phyloP scores from a whole-genome alignment of 179 eudicot genomes.

The Monotropa hypopitys region DNA sequence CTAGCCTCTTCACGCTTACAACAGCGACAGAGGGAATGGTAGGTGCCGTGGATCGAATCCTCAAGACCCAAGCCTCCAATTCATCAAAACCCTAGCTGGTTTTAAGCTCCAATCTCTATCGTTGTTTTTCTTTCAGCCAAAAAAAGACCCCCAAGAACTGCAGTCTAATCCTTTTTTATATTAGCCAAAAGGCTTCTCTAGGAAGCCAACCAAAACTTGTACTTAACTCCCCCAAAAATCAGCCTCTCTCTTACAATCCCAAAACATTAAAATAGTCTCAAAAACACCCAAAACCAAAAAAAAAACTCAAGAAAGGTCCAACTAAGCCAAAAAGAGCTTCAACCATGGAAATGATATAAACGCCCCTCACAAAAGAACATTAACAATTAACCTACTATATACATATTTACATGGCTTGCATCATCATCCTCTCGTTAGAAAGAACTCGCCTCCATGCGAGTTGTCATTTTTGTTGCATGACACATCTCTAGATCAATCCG shows the following conservation, averaged over 20 bases:
- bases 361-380: not conserved
- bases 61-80: not conserved
- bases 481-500: too few relatives aligned
- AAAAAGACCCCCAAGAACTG: not conserved
- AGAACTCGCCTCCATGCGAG: too few relatives aligned
- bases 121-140: not conserved
- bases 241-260: not conserved
- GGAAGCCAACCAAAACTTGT: not conserved
- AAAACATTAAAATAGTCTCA: too few relatives aligned
- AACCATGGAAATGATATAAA: not conserved
- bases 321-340: not conserved
- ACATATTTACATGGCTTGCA: not conserved
- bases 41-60: not conserved
- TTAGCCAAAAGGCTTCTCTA: too few relatives aligned
- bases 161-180: too few relatives aligned
- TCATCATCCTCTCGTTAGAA: too few relatives aligned
- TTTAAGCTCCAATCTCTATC: not conserved
- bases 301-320: not conserved
- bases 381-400: not conserved
- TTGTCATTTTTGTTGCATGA: too few relatives aligned
- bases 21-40: not conserved
- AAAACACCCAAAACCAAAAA: too few relatives aligned
- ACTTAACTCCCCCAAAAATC: not conserved
- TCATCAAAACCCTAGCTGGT: not conserved
- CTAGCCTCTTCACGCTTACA: not conserved